Conservation (phyloP, 352 stramenopile genomes). For the Hyaloperonospora brassicae region DNA sequence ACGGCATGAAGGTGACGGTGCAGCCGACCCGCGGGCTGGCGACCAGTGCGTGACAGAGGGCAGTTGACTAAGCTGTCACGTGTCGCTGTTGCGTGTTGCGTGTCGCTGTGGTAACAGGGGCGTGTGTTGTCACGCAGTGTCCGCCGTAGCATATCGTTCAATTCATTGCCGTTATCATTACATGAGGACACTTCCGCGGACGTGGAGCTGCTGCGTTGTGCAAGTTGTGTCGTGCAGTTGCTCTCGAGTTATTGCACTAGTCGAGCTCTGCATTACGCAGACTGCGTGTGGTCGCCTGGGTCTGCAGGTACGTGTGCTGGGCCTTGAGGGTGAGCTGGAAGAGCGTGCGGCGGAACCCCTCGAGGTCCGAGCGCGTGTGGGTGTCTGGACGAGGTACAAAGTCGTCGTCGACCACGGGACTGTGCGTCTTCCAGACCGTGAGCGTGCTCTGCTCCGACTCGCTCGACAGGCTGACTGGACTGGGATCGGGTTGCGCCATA, state of each 20-base stretch:
- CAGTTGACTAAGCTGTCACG: background rate
- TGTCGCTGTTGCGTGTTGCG: background rate
- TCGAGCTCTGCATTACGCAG: conserved; percentile 16
- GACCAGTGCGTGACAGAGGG: conserved; percentile 7
- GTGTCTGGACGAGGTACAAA: conserved; percentile 12
- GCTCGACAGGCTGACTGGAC: conserved; percentile 4
- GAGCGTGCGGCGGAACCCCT: conserved; percentile 13
- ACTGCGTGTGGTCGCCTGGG: conserved; percentile 11
- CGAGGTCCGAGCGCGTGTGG: conserved; percentile 8
- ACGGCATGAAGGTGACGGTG: conserved; percentile 29
- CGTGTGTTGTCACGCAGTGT: too few species aligned
- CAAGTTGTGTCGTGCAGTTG: too few species aligned
- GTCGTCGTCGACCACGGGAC: conserved; percentile 7
- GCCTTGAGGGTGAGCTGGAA: conserved; percentile 18
- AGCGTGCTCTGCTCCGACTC: conserved; percentile 17
- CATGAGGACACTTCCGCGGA: background rate
- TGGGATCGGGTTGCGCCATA: conserved; percentile 15
- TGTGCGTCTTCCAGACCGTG: conserved; percentile 9
- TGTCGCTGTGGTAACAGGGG: too few species aligned
- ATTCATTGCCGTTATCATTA: conserved; percentile 3
- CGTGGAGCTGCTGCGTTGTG: too few species aligned
- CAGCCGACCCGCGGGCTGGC: conserved; percentile 14
- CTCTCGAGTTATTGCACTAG: conserved; percentile 2
- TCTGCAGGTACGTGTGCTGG: conserved; percentile 15
- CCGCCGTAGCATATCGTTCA: background rate